These are phyloP conservation scores for Lumnitzera racemosa DNA, from an alignment of 345 rosid genomes.

Conservation along the genomic window DNA sequence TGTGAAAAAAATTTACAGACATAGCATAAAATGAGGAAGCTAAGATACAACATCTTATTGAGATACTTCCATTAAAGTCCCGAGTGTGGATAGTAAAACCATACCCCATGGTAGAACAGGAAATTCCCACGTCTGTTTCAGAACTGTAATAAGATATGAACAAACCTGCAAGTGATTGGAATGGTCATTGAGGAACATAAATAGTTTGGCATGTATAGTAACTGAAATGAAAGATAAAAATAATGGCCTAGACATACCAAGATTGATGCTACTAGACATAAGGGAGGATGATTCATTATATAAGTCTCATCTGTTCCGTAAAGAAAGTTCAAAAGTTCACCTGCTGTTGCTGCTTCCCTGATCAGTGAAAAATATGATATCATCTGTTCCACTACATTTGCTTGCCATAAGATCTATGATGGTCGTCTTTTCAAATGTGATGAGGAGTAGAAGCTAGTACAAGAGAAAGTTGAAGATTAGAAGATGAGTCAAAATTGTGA, in stretches of 20 bases:
- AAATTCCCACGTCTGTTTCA: conserved; percentile 64
- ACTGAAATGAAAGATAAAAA: not conserved
- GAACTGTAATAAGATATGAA: conserved; percentile 60
- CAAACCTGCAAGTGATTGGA: conserved; percentile 42
- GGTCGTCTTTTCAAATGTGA: no score
- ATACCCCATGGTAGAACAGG: conserved; percentile 84
- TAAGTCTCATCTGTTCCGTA: conserved; percentile 63
- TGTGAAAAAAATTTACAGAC: no score
- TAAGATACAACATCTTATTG: not conserved
- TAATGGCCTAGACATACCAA: conserved; percentile 35
- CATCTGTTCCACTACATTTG: not conserved
- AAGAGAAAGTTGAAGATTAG: no score
- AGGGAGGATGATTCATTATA: conserved; percentile 38
- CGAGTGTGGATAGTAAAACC: conserved; percentile 5
- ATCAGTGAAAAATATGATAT: not conserved
- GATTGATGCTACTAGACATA: conserved; percentile 62
- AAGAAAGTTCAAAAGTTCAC: conserved; percentile 56
- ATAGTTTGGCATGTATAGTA: not conserved
- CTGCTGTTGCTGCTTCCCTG: conserved; percentile 68
- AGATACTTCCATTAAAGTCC: not conserved
- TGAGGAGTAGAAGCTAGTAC: no score
- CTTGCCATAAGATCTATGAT: no score
- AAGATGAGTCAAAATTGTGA: no score
- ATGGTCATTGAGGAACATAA: not conserved
- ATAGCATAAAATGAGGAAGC: not conserved